Evolutionary conservation across 164 flowering plant genomes (phyloP).

Genomic region (Santalum album): DNA sequence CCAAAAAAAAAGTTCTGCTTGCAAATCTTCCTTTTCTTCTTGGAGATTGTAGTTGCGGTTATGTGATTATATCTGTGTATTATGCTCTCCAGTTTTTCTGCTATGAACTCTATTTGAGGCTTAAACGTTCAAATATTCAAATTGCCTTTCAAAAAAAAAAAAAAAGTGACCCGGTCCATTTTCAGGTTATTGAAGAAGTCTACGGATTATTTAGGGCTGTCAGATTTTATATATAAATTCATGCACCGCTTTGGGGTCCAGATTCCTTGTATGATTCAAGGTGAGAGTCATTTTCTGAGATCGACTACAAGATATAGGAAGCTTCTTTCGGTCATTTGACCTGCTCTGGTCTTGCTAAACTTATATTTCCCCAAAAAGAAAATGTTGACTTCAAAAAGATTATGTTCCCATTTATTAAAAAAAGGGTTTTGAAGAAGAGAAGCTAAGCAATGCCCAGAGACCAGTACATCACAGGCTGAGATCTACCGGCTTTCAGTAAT

Average conservation of each 20-base stretch:
- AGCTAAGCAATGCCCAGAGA: background rate
- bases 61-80: background rate
- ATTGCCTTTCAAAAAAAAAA: no score
- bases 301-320: conserved; percentile 9
- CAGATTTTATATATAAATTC: no score
- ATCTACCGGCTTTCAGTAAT: conserved; percentile 1
- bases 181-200: conserved; percentile 3
- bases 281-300: conserved; percentile 11
- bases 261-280: conserved; percentile 3
- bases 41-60: background rate
- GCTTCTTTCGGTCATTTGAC: conserved; percentile 14
- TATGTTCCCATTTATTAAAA: conserved; percentile 4
- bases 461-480: background rate
- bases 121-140: background rate
- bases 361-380: background rate
- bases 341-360: conserved; percentile 6
- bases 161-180: conserved; percentile 26
- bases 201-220: background rate
- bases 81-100: conserved; percentile 1
- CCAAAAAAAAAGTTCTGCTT: background rate
- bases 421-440: background rate
- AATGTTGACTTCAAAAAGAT: conserved; percentile 18
- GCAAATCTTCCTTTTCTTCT: background rate
- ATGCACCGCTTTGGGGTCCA: background rate
- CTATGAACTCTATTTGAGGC: background rate